phyloP scores from a whole-genome alignment of 805 yeast species.

The Myxozyma kluyveri region DNA sequence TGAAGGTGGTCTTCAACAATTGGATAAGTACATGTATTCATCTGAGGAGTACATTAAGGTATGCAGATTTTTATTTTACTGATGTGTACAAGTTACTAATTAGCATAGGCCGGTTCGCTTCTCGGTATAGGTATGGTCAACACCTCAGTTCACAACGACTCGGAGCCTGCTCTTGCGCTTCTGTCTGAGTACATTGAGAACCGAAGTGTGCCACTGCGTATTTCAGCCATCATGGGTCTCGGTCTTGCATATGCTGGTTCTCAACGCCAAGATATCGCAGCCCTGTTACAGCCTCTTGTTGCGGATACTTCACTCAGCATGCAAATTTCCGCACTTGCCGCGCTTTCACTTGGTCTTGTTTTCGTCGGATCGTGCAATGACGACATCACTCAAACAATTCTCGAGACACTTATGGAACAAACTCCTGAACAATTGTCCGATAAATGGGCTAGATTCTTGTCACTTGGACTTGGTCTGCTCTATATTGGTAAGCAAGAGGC shows the following conservation, averaged over 20 bases:
- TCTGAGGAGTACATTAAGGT: constrained; percentile 77
- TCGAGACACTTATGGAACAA: constrained; percentile 87
- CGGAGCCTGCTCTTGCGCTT: constrained; percentile 84
- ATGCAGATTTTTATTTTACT: constrained; percentile 84
- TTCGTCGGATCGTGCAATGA: constrained; percentile 96
- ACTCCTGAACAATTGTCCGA: constrained; percentile 71
- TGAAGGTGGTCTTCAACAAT: constrained; percentile 80
- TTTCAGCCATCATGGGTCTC: constrained; percentile 84
- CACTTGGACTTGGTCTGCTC: constrained; percentile 85
- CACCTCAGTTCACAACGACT: constrained; percentile 87
- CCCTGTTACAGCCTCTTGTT: constrained; percentile 74
- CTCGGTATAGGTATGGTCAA: constrained; percentile 92
- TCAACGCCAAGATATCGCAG: constrained; percentile 76
- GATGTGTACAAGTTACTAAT: constrained; percentile 77
- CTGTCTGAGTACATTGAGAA: constrained; percentile 75
- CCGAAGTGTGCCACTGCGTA: constrained; percentile 59
- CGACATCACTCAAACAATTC: constrained; percentile 85
- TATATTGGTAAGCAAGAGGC: constrained; percentile 91
- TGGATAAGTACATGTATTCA: constrained; percentile 85
- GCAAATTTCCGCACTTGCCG: constrained; percentile 81
- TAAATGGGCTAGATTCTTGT: constrained; percentile 86
- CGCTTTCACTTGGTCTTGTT: constrained; percentile 87
- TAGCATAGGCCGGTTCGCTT: constrained; percentile 93
- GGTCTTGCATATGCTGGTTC: constrained; percentile 96
- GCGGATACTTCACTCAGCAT: constrained; percentile 71